Base-by-base conservation (phyloP, 169 alveolate species). In the Eimeria tenella region DNA sequence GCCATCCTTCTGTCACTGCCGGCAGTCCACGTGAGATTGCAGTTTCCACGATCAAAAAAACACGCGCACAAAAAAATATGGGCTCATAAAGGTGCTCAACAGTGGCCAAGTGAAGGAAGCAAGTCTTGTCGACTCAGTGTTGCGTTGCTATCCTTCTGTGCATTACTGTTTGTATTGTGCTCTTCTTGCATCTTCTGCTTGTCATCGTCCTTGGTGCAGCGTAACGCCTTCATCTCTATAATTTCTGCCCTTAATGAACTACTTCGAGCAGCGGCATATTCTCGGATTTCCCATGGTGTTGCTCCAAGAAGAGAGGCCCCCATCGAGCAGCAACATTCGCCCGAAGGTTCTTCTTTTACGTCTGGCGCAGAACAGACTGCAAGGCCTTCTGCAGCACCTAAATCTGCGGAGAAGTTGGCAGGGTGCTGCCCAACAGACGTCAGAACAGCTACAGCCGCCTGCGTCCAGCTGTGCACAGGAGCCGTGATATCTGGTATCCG, bases 1-100 rank as follows among this genome's bases (percentile, higher is more conserved):
- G 94, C 94, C 23, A 83, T 91, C 23, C 91, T 91, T 19, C 75
- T 91, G 23, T 77, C 91, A 8, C 55, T 91, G 50, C 94, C 94
- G 10, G 21, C 86, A 3, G 83, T 81, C 7, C 94, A 91, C 21
- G 94, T 91, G 15, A 15, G 91, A 74, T 7, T 5, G 21, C 73
- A 8, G 21, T 0, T 63, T 13, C 13, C 53, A 49, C 81, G 55
- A n/a, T 50, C 77, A 17, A 9, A 65, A 5, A 65, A 17, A 68
- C 50, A 68, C 52, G 0, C 52, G 25, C n/a, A 68, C 52, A 68
- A 49, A 65, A 19, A 70, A 25, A 4, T 15, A 70, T 4, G 31
- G 79, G 53, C 19, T 6, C 21, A 70, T 7, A 70, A 53, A 70
- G n/a, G 71, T 19, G 71, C 77, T 10, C 23, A 25, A 31, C 2